A percentile compares a stretch with the other conserved stretches of the same genome.
phyloP scores from a whole-genome alignment of 2,329 filamentous ascomycete species.

The Aspergillus versicolor region DNA sequence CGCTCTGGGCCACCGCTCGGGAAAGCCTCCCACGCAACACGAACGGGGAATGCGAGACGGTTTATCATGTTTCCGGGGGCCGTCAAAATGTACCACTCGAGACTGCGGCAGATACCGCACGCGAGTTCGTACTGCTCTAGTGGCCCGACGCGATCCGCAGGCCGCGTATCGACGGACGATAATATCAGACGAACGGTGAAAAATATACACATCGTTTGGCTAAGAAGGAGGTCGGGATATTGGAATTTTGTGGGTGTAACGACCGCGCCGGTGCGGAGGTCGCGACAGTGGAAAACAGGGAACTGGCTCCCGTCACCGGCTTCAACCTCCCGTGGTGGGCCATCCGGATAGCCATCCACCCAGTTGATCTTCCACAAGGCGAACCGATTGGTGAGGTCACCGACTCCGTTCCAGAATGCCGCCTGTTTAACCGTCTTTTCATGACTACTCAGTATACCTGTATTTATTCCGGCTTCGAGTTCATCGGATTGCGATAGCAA shows the following conservation, averaged over 20 bases:
- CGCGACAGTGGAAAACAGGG: slow-evolving; percentile 33
- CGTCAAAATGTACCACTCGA: slow-evolving; percentile 37
- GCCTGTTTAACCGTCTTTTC: slow-evolving; percentile 34
- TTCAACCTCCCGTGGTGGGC: slow-evolving; percentile 27
- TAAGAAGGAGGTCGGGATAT: slow-evolving; percentile 37
- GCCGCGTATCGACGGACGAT: slow-evolving; percentile 33
- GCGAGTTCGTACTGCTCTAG: slow-evolving; percentile 34
- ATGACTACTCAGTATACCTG: slow-evolving; percentile 26
- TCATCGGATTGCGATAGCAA: slow-evolving; percentile 32
- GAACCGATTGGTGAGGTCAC: slow-evolving; percentile 32
- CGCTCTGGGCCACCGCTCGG: slow-evolving; percentile 33
- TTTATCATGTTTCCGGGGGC: slow-evolving; percentile 42
- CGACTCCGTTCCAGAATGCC: slow-evolving; percentile 35
- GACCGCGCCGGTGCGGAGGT: slow-evolving; percentile 33
- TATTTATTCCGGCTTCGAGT: slow-evolving; percentile 24
- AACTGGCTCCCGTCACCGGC: slow-evolving; percentile 28
- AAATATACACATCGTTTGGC: slow-evolving; percentile 39
- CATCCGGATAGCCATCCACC: slow-evolving; percentile 33
- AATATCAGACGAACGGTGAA: slow-evolving; percentile 34
- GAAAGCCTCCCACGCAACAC: slow-evolving; percentile 39
- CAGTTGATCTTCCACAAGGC: slow-evolving; percentile 32
- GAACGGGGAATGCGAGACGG: slow-evolving; percentile 36
- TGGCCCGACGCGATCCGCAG: slow-evolving; percentile 28
- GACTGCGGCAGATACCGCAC: slow-evolving; percentile 36
- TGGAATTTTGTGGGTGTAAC: slow-evolving; percentile 29